Percentiles rank a stretch among this genome's conserved stretches.
Evolutionary conservation across 176 grass and related monocot species (phyloP).

Genomic region (Thalia dealbata): DNA sequence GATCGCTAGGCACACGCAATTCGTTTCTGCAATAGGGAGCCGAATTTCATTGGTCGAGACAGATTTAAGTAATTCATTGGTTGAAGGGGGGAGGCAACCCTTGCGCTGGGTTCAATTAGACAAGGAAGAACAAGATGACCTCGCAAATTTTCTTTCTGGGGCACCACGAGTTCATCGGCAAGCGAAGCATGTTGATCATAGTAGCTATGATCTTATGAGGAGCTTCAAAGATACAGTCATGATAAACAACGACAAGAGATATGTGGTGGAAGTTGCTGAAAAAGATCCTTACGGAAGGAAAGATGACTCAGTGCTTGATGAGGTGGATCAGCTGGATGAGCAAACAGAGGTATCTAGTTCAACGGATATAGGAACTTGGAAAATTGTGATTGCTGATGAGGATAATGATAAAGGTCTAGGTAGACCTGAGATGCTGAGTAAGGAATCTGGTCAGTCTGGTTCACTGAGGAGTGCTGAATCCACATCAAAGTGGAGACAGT

Average conservation of each 20-base stretch:
- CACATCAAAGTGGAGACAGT: background rate
- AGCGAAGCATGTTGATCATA: slow-evolving; percentile 21
- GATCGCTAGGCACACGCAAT: slow-evolving; percentile 50
- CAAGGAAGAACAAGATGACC: slow-evolving; percentile 64
- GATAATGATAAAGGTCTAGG: slow-evolving; percentile 27
- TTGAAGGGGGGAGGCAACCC: slow-evolving; percentile 30
- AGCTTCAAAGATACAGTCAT: background rate
- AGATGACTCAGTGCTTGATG: slow-evolving; percentile 22
- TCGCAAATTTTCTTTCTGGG: slow-evolving; percentile 75
- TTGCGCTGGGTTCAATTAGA: slow-evolving; percentile 73
- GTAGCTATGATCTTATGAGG: slow-evolving; percentile 12
- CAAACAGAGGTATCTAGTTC: slow-evolving; percentile 24
- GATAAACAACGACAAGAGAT: slow-evolving; percentile 20
- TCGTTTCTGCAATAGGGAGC: slow-evolving; percentile 50
- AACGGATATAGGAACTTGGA: slow-evolving; percentile 32
- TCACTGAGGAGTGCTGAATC: background rate
- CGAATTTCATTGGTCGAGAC: slow-evolving; percentile 54
- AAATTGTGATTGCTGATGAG: slow-evolving; percentile 39
- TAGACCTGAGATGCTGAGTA: slow-evolving; percentile 12
- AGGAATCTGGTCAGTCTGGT: slow-evolving; percentile 2
- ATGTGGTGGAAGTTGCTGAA: slow-evolving; percentile 17
- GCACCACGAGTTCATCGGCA: slow-evolving; percentile 25
- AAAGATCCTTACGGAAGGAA: slow-evolving; percentile 34
- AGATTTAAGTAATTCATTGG: slow-evolving; percentile 31
- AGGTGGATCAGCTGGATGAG: slow-evolving; percentile 31